These are phyloP conservation scores for Ochetophila trinervis DNA, from an alignment of 306 rosid genomes.

Conservation along the genomic window DNA sequence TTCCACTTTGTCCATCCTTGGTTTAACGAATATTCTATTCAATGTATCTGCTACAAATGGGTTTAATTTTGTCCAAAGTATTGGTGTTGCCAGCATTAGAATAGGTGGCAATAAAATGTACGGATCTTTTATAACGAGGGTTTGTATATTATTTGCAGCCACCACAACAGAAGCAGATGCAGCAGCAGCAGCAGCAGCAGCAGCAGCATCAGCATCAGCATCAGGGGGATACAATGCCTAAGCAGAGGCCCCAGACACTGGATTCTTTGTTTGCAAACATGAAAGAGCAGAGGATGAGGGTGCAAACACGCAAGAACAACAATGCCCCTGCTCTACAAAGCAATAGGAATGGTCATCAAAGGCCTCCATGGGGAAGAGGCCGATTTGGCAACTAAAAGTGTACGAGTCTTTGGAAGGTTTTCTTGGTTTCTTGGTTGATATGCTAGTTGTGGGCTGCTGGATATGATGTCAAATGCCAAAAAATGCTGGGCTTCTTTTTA, in stretches of 20 bases:
- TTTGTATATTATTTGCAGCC: too few relatives aligned
- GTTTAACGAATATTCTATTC: too few relatives aligned
- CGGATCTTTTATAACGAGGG: too few relatives aligned
- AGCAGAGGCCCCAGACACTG: constrained; percentile 73
- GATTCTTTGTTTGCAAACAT: constrained; percentile 83
- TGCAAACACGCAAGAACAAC: constrained; percentile 47
- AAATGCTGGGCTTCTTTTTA: too few relatives aligned
- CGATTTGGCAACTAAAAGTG: constrained; percentile 51
- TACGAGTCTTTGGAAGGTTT: not conserved
- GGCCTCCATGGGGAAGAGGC: constrained; percentile 69
- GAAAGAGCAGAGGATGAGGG: constrained; percentile 80
- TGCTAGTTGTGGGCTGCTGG: too few relatives aligned
- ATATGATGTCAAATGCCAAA: too few relatives aligned
- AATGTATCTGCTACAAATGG: too few relatives aligned
- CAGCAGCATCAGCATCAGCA: constrained; percentile 26
- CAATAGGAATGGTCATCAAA: constrained; percentile 42
- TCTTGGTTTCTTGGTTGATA: too few relatives aligned
- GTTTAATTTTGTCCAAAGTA: too few relatives aligned
- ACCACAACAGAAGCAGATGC: constrained; percentile 30
- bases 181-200: constrained; percentile 20
- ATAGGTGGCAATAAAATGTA: too few relatives aligned
- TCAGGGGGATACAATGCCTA: constrained; percentile 33
- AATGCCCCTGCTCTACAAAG: constrained; percentile 31
- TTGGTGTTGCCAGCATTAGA: too few relatives aligned
- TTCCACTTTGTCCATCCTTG: too few relatives aligned